A percentile compares a stretch with the other conserved stretches of the same genome.
Evolutionary conservation across 2,329 filamentous ascomycete species (phyloP).

Genomic region (Cordyceps tenuipes): DNA sequence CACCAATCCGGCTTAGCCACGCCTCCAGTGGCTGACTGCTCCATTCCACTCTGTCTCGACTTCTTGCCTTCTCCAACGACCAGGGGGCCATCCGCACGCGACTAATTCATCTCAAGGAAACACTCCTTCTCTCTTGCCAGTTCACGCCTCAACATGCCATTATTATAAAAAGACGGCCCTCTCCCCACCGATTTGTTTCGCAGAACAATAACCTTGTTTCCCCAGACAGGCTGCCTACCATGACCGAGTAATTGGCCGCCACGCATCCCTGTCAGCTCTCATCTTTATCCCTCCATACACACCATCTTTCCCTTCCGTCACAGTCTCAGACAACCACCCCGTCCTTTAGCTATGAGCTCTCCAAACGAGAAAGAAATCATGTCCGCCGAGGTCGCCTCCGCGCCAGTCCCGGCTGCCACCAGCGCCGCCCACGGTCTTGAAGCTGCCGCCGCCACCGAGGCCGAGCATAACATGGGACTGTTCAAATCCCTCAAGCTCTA

Average conservation of each 20-base stretch:
- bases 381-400: not conserved
- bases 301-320: not conserved
- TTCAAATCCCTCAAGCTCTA: constrained; percentile 32
- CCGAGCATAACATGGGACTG: constrained; percentile 27
- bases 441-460: constrained; percentile 22
- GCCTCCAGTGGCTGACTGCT: not conserved
- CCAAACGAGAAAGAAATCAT: not conserved
- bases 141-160: not conserved
- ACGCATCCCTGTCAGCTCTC: not conserved
- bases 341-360: not conserved
- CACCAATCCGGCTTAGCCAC: not conserved
- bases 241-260: not conserved
- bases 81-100: not conserved
- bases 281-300: not conserved
- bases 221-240: not conserved
- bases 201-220: not conserved
- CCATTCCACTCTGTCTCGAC: not conserved
- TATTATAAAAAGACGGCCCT: constrained; percentile 1
- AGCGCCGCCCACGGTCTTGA: constrained; percentile 12
- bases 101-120: not conserved
- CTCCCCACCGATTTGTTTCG: not conserved
- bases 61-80: not conserved
- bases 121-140: not conserved
- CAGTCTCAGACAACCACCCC: not conserved
- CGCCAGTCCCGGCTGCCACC: not conserved